Evolutionary conservation across 2,329 filamentous ascomycete genomes (phyloP).

Genomic region (Ophiocordyceps unilateralis): DNA sequence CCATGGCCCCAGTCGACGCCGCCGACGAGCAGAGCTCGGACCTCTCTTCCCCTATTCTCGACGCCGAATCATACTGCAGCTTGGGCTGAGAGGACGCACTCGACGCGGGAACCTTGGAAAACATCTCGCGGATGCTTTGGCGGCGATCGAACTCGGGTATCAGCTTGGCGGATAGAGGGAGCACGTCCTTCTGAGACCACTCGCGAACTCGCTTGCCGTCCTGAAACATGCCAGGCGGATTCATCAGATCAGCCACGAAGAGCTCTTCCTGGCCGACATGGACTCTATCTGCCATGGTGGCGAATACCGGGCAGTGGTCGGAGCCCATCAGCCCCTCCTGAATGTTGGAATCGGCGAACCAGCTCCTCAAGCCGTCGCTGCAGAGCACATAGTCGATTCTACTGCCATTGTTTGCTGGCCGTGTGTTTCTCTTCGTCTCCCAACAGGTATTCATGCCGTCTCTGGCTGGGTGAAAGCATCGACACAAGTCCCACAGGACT

Average conservation of each 20-base stretch:
- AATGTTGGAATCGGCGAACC: constrained; percentile 70
- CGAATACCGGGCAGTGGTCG: constrained; percentile 91
- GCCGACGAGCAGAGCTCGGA: background rate
- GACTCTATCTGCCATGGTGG: constrained; percentile 49
- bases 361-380: constrained; percentile 58
- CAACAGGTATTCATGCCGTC: constrained; percentile 93
- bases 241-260: constrained; percentile 57
- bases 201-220: constrained; percentile 47
- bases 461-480: constrained; percentile 63
- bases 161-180: constrained; percentile 63
- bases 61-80: background rate
- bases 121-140: constrained; percentile 86
- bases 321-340: constrained; percentile 90
- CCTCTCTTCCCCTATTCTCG: too few relatives aligned
- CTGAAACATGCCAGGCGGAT: constrained; percentile 54
- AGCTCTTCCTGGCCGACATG: constrained; percentile 26
- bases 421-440: constrained; percentile 87
- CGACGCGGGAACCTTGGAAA: constrained; percentile 25
- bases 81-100: background rate
- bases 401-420: constrained; percentile 85
- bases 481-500: constrained; percentile 68
- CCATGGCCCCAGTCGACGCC: background rate
- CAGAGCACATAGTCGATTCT: constrained; percentile 90
- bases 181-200: constrained; percentile 47
- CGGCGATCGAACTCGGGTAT: constrained; percentile 79